phyloP scores from a whole-genome alignment of 176 grass and related monocot genomes.

The Echinochloa phyllopogon region DNA sequence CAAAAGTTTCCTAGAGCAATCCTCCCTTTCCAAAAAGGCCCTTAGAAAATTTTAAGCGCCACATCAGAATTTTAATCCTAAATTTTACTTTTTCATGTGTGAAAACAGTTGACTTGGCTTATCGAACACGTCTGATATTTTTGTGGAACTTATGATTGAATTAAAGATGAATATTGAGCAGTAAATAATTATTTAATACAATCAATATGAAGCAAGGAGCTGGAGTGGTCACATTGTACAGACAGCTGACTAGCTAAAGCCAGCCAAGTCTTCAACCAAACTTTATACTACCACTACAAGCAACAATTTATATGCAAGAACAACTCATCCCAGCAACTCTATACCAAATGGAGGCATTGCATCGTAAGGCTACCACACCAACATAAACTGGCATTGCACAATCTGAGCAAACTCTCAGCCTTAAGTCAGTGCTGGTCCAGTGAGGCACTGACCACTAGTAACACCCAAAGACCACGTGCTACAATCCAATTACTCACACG shows the following conservation, averaged over 20 bases:
- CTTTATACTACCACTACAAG: background rate
- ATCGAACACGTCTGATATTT: background rate
- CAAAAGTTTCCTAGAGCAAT: background rate
- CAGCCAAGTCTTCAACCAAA: background rate
- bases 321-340: background rate
- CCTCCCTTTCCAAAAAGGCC: background rate
- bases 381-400: background rate
- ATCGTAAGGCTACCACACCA: background rate
- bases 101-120: slow-evolving; percentile 1
- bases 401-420: background rate
- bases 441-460: background rate
- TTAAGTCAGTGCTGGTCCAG: background rate
- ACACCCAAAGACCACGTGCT: background rate
- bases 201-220: background rate
- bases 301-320: background rate
- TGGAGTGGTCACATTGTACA: background rate
- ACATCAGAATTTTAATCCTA: background rate
- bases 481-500: background rate
- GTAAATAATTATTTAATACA: background rate
- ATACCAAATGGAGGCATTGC: background rate
- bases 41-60: background rate
- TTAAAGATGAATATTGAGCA: background rate
- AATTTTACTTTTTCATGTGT: background rate
- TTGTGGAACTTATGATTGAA: background rate
- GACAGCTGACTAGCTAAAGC: background rate